Conservation (phyloP, 1,284 basidiomycete genomes). For the Filobasidium uniguttulatum region DNA sequence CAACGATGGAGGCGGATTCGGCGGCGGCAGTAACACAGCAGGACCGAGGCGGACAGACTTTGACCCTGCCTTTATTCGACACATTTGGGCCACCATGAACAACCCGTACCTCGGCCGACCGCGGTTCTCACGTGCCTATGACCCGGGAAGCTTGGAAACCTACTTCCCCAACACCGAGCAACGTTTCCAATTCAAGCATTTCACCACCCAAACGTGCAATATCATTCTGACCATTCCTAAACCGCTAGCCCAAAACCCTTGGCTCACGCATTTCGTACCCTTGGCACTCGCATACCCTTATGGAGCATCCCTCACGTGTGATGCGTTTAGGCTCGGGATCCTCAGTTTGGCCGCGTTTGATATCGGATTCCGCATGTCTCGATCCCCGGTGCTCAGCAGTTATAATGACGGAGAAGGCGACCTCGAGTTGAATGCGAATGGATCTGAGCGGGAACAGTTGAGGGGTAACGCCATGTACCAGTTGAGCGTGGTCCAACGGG, state of each 20-base stretch:
- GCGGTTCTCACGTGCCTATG: neutral
- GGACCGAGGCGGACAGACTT: too few species aligned
- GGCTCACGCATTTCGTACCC: conserved; percentile 13
- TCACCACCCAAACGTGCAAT: conserved; percentile 16
- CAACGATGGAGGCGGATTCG: too few species aligned
- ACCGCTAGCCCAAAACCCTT: conserved; percentile 16
- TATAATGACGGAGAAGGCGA: neutral
- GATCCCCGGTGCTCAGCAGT: neutral
- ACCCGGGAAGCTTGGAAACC: neutral
- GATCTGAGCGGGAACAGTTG: neutral
- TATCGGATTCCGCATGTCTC: conserved; percentile 16
- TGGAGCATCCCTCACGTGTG: conserved; percentile 16
- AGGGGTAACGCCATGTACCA: conserved; percentile 18
- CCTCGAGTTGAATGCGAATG: neutral
- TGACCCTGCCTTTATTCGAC: too few species aligned
- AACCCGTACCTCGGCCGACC: neutral
- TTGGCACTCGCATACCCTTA: conserved; percentile 15
- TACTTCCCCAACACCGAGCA: conserved; percentile 19
- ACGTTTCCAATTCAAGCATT: conserved; percentile 17
- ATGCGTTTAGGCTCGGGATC: conserved; percentile 17
- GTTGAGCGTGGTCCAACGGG: conserved; percentile 13
- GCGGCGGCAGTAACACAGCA: too few species aligned
- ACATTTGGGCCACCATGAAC: too few species aligned
- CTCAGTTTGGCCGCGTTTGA: conserved; percentile 19
- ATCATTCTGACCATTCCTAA: conserved; percentile 17